Conservation (phyloP, 2,329 filamentous ascomycete genomes). For the Parastagonospora avenae region DNA sequence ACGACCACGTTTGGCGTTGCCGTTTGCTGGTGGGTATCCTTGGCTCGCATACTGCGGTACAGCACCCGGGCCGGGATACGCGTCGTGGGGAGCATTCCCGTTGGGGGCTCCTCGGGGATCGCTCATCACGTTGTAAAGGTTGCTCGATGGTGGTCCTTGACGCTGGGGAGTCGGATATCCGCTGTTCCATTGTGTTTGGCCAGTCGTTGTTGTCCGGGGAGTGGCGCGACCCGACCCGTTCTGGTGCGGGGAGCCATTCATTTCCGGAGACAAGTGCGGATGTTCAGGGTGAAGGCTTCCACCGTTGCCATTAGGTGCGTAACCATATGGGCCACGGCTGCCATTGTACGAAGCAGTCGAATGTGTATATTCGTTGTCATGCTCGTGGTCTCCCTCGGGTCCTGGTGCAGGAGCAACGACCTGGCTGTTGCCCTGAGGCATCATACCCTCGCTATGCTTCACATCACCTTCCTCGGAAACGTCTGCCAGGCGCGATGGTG, state of each 20-base stretch:
- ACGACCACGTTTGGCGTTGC: conserved; percentile 66
- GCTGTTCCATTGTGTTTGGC: conserved; percentile 72
- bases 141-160: conserved; percentile 71
- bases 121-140: conserved; percentile 86
- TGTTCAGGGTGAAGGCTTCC: conserved; percentile 72
- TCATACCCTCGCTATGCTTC: conserved; percentile 69
- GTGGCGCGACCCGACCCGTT: conserved; percentile 83
- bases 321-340: conserved; percentile 76
- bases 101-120: conserved; percentile 73
- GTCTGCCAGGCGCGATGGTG: conserved; percentile 69
- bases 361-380: conserved; percentile 85
- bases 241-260: conserved; percentile 83
- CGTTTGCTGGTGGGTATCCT: conserved; percentile 64
- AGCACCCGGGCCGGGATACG: conserved; percentile 71
- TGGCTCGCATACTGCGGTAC: conserved; percentile 64
- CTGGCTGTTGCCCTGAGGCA: conserved; percentile 52
- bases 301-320: conserved; percentile 69
- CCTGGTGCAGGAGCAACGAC: conserved; percentile 62
- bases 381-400: conserved; percentile 74
- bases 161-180: conserved; percentile 83
- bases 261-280: conserved; percentile 77
- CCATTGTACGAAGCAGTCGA: conserved; percentile 73
- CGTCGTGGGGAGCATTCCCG: conserved; percentile 68
- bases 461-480: conserved; percentile 65
- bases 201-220: conserved; percentile 75